These are phyloP conservation scores for Sphaerulina populicola DNA, from an alignment of 2,329 filamentous ascomycete species.

Conservation along the genomic window DNA sequence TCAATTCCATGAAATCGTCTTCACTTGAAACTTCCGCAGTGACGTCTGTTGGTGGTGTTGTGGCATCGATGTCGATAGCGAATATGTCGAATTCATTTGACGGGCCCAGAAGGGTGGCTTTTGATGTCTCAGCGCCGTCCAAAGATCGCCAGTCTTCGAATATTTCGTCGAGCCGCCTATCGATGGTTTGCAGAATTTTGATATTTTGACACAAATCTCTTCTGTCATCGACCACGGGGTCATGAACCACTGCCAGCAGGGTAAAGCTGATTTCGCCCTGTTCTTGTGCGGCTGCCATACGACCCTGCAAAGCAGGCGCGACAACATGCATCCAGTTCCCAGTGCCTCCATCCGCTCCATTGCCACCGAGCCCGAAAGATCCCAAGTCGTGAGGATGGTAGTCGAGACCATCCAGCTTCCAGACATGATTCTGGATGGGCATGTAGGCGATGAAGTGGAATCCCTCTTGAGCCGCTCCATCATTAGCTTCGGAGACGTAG, in stretches of 20 bases:
- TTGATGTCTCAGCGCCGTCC: constrained; percentile 22
- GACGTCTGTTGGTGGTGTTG: constrained; percentile 24
- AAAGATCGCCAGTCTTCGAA: constrained; percentile 41
- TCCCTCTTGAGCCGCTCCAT: constrained; percentile 49
- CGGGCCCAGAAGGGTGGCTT: constrained; percentile 17
- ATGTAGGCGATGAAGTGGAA: constrained; percentile 91
- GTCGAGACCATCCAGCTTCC: constrained; percentile 83
- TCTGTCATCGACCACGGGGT: constrained; percentile 48
- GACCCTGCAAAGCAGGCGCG: constrained; percentile 54
- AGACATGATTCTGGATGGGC: constrained; percentile 63
- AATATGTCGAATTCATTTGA: constrained; percentile 24
- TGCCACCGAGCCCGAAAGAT: constrained; percentile 29
- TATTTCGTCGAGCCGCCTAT: constrained; percentile 34
- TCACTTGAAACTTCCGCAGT: constrained; percentile 22
- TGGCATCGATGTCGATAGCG: constrained; percentile 31
- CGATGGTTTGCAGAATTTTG: constrained; percentile 37
- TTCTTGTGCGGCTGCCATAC: constrained; percentile 57
- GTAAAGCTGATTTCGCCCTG: constrained; percentile 64
- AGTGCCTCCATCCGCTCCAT: constrained; percentile 34
- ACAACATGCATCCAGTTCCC: constrained; percentile 61
- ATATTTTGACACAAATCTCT: constrained; percentile 39
- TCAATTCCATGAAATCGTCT: constrained; percentile 28
- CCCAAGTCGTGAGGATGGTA: constrained; percentile 60
- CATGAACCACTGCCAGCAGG: constrained; percentile 64
- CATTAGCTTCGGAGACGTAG: constrained; percentile 38